Base-by-base conservation (phyloP, 768 basidiomycete species). In the Pleurotus ostreatus region DNA sequence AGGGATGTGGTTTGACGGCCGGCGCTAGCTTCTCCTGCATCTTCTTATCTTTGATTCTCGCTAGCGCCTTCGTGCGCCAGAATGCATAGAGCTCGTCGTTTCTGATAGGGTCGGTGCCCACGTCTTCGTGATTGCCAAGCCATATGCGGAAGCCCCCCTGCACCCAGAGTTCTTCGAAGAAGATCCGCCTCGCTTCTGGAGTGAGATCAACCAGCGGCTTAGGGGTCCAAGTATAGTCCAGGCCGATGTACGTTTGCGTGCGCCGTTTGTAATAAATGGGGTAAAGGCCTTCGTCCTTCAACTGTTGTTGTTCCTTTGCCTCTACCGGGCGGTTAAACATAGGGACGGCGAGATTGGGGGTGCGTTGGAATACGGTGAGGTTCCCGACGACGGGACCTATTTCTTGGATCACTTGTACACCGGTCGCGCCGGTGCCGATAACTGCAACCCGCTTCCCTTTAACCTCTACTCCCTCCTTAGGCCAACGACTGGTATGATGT, bases 291-390 rank as follows among this genome's bases (percentile, higher is more conserved):
- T 58, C 57, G 13, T 60, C 38, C 46, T 61, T 63, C 58, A 60
- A 61, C 49, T 49, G 53, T 5, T 60, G 56, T 30, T 64, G 61
- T 23, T 44, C 47, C 20, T 49, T 57, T 74, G 72, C 8, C 76
- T 78, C 1, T 88, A 94, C 47, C 90, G 85, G 57, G 73, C 70
- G 11, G 68, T 92, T 16, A 70, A 76, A 5, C 86, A 79, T 63
- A 85, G 81, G 0, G 61, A 71, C 25, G 72, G 79, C 55, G 49
- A 76, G 3, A 76, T 83, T 53, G 84, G 81, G 30, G 72, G 68
- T 45, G 5, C 68, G 66, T 49, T 69, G 68, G 61, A 67, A 69
- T 16, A 67, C 65, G 6, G 65, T 65, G 26, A 68, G 60, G 45
- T 66, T 61, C 1, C 56, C 34, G 1, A 61, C 63, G 15, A 62